Evolutionary conservation across 2,329 filamentous ascomycete genomes (phyloP).

Genomic region (Penicillium sp.): DNA sequence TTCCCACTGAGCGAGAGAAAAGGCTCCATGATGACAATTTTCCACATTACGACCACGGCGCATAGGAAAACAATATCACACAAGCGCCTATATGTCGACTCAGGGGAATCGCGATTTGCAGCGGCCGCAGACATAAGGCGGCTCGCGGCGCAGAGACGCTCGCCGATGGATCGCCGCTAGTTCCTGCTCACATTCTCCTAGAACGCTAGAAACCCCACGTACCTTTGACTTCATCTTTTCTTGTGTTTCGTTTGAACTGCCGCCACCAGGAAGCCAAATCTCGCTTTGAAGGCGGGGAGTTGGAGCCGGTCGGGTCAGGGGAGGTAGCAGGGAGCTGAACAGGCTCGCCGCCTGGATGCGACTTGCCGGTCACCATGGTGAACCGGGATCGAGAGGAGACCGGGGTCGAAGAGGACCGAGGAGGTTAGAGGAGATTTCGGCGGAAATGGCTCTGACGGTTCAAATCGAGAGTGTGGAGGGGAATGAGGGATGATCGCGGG

Average conservation of each 20-base stretch:
- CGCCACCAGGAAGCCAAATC: conserved; percentile 98
- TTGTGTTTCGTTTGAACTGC: conserved; percentile 76
- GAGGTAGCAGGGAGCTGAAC: conserved; percentile 40
- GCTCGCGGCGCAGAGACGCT: background rate
- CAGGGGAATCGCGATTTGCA: background rate
- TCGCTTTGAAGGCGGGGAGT: conserved; percentile 79
- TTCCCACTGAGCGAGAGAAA: background rate
- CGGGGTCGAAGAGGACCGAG: background rate
- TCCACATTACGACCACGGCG: background rate
- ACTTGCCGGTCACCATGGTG: conserved; percentile 45
- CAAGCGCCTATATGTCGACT: background rate
- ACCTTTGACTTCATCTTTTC: conserved; percentile 67
- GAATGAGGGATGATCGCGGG: conserved; percentile 25
- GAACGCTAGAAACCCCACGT: conserved; percentile 31
- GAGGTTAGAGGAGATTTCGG: background rate
- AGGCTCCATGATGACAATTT: background rate
- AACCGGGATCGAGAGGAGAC: conserved; percentile 7
- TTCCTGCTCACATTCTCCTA: background rate
- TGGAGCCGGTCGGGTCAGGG: conserved; percentile 52
- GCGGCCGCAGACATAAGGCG: background rate
- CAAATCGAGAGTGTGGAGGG: conserved; percentile 8
- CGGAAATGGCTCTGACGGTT: background rate
- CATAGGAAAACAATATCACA: background rate
- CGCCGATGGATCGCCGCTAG: too few relatives aligned
- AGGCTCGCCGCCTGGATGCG: conserved; percentile 40